Conservation (phyloP, 225 moss, liverwort and hornwort species). For the Sphagnum contortum region DNA sequence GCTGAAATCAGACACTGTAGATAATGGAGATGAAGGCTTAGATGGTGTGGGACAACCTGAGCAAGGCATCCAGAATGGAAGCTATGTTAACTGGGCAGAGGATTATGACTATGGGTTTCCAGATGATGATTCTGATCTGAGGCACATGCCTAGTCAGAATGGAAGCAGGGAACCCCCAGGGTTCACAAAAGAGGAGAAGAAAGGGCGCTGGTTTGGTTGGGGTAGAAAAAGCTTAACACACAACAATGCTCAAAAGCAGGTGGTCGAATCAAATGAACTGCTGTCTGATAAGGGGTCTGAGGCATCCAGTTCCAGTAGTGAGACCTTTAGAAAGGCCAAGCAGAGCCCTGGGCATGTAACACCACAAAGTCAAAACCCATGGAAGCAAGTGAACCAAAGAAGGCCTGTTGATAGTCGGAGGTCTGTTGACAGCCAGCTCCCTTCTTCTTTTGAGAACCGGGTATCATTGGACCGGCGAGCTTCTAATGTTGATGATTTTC, state of each 20-base stretch:
- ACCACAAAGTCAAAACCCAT: slow-evolving; percentile 2
- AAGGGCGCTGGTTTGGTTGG: slow-evolving; percentile 61
- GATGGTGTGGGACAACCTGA: slow-evolving; percentile 45
- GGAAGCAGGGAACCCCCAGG: slow-evolving; percentile 25
- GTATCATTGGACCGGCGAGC: slow-evolving; percentile 58
- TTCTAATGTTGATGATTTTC: slow-evolving; percentile 65
- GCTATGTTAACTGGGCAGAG: slow-evolving; percentile 54
- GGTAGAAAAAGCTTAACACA: too few species aligned
- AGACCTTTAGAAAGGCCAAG: slow-evolving; percentile 32
- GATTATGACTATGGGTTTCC: slow-evolving; percentile 47
- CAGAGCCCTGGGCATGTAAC: slow-evolving; percentile 7
- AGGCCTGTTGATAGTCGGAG: slow-evolving; percentile 76
- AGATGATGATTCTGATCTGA: slow-evolving; percentile 26
- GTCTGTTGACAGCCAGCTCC: slow-evolving; percentile 64
- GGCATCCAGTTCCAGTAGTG: slow-evolving; percentile 52
- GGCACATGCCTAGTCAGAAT: slow-evolving; percentile 34
- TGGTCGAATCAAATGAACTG: too few species aligned
- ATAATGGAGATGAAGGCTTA: slow-evolving; percentile 57
- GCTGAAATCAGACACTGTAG: slow-evolving; percentile 66
- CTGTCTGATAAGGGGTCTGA: slow-evolving; percentile 40
- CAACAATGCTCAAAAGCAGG: too few species aligned
- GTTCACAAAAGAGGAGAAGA: slow-evolving; percentile 64
- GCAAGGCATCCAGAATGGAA: slow-evolving; percentile 50
- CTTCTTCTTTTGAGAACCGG: slow-evolving; percentile 45
- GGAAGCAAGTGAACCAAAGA: slow-evolving; percentile 33